Evolutionary conservation across 192 early-diverging fungal genomes (phyloP).

Genomic region (Backusella luteola): DNA sequence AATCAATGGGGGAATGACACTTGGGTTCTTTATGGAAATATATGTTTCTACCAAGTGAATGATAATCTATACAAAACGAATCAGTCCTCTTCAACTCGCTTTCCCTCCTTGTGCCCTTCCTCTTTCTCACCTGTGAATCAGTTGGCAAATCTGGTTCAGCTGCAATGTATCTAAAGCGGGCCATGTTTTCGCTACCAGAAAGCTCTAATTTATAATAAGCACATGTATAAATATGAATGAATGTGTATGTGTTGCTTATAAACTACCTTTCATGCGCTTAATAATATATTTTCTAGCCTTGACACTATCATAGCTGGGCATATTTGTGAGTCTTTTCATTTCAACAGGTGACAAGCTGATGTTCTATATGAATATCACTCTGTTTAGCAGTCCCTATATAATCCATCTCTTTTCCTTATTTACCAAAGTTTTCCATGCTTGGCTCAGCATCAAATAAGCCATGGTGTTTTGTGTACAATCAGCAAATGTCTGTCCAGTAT

Average conservation of each 20-base stretch:
- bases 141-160: not conserved
- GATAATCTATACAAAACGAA: not conserved
- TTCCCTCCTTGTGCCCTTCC: not conserved
- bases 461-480: not conserved
- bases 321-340: not conserved
- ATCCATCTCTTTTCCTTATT: not conserved
- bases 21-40: not conserved
- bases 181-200: not conserved
- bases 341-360: not conserved
- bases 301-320: not conserved
- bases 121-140: not conserved
- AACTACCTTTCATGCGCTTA: not conserved
- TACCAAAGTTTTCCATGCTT: not conserved
- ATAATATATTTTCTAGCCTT: not conserved
- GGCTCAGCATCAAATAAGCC: not conserved
- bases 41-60: not conserved
- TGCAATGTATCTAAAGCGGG: not conserved
- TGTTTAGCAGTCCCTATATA: not conserved
- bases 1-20: not conserved
- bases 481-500: conserved; percentile 1
- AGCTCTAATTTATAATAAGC: not conserved
- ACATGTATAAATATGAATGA: not conserved
- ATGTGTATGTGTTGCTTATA: not conserved
- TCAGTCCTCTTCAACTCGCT: not conserved
- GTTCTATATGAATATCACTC: not conserved